Conservation (phyloP, 2,329 filamentous ascomycete species). For the Tolypocladium amazonense region DNA sequence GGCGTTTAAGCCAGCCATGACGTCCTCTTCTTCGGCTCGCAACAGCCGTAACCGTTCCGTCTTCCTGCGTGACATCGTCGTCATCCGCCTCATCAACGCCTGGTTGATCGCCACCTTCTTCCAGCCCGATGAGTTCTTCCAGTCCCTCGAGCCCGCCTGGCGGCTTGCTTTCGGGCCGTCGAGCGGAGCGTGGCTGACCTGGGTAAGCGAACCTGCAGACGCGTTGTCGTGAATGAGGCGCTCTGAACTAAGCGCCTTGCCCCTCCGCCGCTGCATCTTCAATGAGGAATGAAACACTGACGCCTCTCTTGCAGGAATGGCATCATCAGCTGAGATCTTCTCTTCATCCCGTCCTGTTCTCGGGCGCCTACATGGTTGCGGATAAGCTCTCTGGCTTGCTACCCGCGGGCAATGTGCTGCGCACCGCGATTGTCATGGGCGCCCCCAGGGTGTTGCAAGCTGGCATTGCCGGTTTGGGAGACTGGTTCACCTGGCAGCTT, state of each 20-base stretch:
- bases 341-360: slow-evolving; percentile 82
- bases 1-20: background rate
- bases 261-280: background rate
- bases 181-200: slow-evolving; percentile 87
- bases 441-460: slow-evolving; percentile 71
- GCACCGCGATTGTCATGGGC: slow-evolving; percentile 57
- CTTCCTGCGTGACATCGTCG: slow-evolving; percentile 35
- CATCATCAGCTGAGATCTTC: slow-evolving; percentile 76
- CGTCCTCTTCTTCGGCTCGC: slow-evolving; percentile 6
- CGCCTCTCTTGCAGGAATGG: slow-evolving; percentile 64
- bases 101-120: slow-evolving; percentile 80
- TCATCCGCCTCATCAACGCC: slow-evolving; percentile 71
- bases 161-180: slow-evolving; percentile 66
- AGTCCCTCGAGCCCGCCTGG: slow-evolving; percentile 93
- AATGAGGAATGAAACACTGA: slow-evolving; percentile 6
- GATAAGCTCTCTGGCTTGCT: slow-evolving; percentile 46
- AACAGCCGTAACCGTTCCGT: slow-evolving; percentile 9
- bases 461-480: slow-evolving; percentile 63
- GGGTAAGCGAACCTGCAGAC: slow-evolving; percentile 47
- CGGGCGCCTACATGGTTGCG: slow-evolving; percentile 56
- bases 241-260: background rate
- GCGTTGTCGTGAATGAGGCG: background rate
- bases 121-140: slow-evolving; percentile 96
- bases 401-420: slow-evolving; percentile 39
- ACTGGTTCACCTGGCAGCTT: slow-evolving; percentile 83